Base-by-base conservation (phyloP, 2,329 filamentous ascomycete genomes). In the Nothophoma quercina region DNA sequence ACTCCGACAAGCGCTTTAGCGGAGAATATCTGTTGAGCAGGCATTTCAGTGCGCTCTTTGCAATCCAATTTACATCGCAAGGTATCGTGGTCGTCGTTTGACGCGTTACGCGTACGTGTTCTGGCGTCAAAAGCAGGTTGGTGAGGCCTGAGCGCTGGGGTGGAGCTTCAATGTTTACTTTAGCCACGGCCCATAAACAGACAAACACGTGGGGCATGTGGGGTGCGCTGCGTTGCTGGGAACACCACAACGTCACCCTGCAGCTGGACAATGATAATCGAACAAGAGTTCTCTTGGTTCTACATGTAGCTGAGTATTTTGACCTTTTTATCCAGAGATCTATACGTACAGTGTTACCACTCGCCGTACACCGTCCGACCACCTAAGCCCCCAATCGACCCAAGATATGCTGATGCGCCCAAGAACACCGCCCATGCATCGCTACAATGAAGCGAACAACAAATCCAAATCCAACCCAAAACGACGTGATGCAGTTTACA, bases 401-500 rank as follows among this genome's bases (percentile, higher is more conserved):
- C 58, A 51, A 44, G 51, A 47, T 60, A 68, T 68, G 67, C 64
- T 64, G 59, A 61, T 66, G 58, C 69, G 68, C 70, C 69, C 63
- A 62, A 60, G 57, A 72, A 72, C 70, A 70, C 70, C 69, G 44
- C 64, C 57, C 68, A 72, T 72, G 70, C 69, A 65, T 68, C 61
- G 64, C 64, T 68, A 54, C 60, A 65, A 61, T 40, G 55, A 60
- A 59, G 55, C 55, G 55, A 64, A 58, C 43, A 55, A 41, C 32
- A 22, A 50, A 55, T 22, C 49, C 39, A 53, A 44, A 16, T 16
- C 34, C 18, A 18, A 48, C 51, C 41, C 22, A 15, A 30, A 25
- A 46, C 25, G 36, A 22, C 28, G 23, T 25, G 12, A 32, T 34
- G 19, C 22, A 25, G 7, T 47, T 49, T 82, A 89, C 84, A 91